A percentile compares a stretch with the other conserved stretches of the same genome.
Conservation (phyloP, 2,329 filamentous ascomycete genomes). For the Sphaerulina musiva region DNA sequence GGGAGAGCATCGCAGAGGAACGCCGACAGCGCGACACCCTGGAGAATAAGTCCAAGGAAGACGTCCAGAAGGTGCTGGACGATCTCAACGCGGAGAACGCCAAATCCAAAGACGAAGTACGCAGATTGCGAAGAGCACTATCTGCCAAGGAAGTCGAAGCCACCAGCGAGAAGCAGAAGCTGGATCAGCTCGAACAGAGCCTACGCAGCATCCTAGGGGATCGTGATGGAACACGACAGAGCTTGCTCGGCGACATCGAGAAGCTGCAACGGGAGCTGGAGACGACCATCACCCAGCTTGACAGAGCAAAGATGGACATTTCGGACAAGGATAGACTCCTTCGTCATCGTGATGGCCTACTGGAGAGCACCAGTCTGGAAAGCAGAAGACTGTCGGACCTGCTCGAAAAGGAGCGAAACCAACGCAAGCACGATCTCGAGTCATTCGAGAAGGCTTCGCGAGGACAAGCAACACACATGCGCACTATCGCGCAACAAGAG, state of each 20-base stretch:
- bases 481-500: constrained; percentile 79
- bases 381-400: constrained; percentile 76
- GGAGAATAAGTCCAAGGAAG: constrained; percentile 83
- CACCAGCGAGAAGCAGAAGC: constrained; percentile 80
- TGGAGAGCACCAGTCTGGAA: constrained; percentile 85
- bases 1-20: constrained; percentile 68
- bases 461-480: constrained; percentile 78
- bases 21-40: constrained; percentile 80
- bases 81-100: constrained; percentile 82
- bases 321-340: constrained; percentile 88
- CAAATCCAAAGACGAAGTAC: constrained; percentile 75
- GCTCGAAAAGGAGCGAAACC: constrained; percentile 81
- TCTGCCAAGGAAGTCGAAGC: constrained; percentile 82
- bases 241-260: constrained; percentile 72
- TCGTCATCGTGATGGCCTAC: constrained; percentile 77
- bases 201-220: constrained; percentile 82
- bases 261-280: constrained; percentile 86
- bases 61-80: constrained; percentile 87
- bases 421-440: constrained; percentile 77
- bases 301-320: constrained; percentile 66
- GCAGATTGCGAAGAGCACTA: constrained; percentile 73
- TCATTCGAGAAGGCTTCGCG: constrained; percentile 84
- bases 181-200: constrained; percentile 84
- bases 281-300: constrained; percentile 73
- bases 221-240: constrained; percentile 76